These are phyloP conservation scores for Yamadazyma triangularis DNA, from an alignment of 1,139 yeast species.

Conservation along the genomic window DNA sequence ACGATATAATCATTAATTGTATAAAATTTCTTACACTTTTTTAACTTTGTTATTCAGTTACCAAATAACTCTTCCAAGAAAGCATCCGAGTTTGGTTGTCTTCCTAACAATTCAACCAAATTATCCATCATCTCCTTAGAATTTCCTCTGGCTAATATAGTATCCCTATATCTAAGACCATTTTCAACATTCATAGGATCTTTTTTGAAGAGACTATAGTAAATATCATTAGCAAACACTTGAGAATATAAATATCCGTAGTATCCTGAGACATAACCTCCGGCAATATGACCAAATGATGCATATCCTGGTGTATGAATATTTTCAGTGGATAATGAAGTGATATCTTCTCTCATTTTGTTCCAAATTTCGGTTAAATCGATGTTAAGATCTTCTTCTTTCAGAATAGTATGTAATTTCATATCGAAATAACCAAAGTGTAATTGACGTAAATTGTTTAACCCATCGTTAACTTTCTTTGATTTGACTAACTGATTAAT, in stretches of 20 bases:
- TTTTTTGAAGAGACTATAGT: conserved; percentile 61
- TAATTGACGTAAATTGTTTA: conserved; percentile 67
- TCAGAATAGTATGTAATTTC: conserved; percentile 54
- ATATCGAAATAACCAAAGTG: conserved; percentile 77
- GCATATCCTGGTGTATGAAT: conserved; percentile 60
- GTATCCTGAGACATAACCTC: conserved; percentile 83
- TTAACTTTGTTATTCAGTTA: conserved; percentile 17
- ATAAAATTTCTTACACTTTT: not conserved
- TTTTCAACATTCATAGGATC: conserved; percentile 61
- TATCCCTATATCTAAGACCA: conserved; percentile 68
- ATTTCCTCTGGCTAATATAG: conserved; percentile 69
- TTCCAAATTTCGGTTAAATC: conserved; percentile 62
- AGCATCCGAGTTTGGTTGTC: conserved; percentile 70
- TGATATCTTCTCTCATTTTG: conserved; percentile 51
- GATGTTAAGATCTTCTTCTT: conserved; percentile 35
- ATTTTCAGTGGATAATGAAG: conserved; percentile 54
- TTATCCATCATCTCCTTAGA: conserved; percentile 63
- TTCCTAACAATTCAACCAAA: conserved; percentile 63
- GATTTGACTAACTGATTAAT: conserved; percentile 59
- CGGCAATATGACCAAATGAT: conserved; percentile 79
- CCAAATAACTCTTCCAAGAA: conserved; percentile 56
- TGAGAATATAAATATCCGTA: conserved; percentile 84
- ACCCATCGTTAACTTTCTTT: conserved; percentile 73
- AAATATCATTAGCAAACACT: conserved; percentile 83
- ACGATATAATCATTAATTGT: conserved; percentile 1